Evolutionary conservation across 345 rosid species (phyloP), one percentile per base, ranked within the genome.

Genomic region (Brassica nigra): DNA sequence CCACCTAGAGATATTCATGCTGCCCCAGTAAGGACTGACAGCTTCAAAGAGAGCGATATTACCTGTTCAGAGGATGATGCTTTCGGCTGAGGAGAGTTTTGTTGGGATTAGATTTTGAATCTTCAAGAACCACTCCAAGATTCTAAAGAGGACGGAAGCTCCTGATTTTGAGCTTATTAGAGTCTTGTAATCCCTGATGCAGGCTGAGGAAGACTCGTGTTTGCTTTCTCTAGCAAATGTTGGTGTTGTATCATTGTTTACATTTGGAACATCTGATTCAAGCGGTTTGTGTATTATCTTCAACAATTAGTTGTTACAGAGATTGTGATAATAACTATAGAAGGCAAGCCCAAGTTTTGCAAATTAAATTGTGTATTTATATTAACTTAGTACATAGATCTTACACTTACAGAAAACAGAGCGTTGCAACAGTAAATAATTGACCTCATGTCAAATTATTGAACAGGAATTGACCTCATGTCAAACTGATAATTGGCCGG

Each of bases 111-210:
- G 31, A 3, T 2, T 29, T 29, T 29, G 31, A 2, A 29, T 29
- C 31, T 29, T 29, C 31, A 29, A 29, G 31, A 29, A 29, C 31
- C 31, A 29, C 31, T 29, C 31, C 31, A 29, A 29, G 2, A 29
- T 29, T 29, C 31, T 29, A 29, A 29, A 29, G 31, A 29, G 31
- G 4, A 29, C 31, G 4, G 31, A 29, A 29, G 31, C 31, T 29
- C 31, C 31, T 29, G 4, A 29, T 18, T 18, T 23, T 49, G 39
- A 68, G 61, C 62, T 61, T 61, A 61, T 23, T 5, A 59, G 61
- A 54, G 61, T 18, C 68, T 73, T 39, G 37, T 61, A 73, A 62
- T 18, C 18, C 68, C 31, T 74, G 77, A 47, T 30, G 29, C 42
- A 58, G 6, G 52, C 4, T 44, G 52, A 44, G 52, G 14, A 44